phyloP scores from a whole-genome alignment of 108 stramenopile species.

The Asterionellopsis glacialis region DNA sequence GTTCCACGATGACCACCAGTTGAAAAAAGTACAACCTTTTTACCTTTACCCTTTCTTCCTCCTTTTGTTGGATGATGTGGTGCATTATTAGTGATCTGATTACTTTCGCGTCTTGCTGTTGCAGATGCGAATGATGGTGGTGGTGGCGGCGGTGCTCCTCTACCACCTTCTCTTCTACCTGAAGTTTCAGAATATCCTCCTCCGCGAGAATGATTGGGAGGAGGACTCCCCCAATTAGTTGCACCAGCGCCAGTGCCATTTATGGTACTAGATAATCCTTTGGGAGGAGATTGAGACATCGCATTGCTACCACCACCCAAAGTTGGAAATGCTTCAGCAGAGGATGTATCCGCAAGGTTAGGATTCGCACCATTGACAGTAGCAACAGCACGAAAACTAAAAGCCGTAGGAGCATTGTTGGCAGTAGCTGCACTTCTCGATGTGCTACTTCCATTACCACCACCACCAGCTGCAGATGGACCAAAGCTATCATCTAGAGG shows the following conservation, averaged over 20 bases:
- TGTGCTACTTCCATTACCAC: neutral
- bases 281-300: neutral
- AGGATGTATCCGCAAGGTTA: neutral
- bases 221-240: neutral
- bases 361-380: neutral
- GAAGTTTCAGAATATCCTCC: no score
- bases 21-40: slow-evolving; percentile 32
- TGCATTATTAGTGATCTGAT: neutral
- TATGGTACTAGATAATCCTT: neutral
- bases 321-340: slow-evolving; percentile 9
- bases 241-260: neutral
- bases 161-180: neutral
- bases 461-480: neutral
- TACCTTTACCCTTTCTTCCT: slow-evolving; percentile 5
- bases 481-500: slow-evolving; percentile 4
- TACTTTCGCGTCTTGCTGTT: slow-evolving; percentile 15
- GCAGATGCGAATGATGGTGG: slow-evolving; percentile 1
- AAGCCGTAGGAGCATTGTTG: neutral
- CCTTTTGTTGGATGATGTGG: neutral
- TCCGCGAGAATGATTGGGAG: neutral
- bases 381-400: slow-evolving; percentile 2
- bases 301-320: slow-evolving; percentile 1
- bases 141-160: neutral
- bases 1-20: slow-evolving; percentile 31
- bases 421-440: neutral